phyloP scores from a whole-genome alignment of 371 early-diverging fungal genomes.

The Umbelopsis sp. region DNA sequence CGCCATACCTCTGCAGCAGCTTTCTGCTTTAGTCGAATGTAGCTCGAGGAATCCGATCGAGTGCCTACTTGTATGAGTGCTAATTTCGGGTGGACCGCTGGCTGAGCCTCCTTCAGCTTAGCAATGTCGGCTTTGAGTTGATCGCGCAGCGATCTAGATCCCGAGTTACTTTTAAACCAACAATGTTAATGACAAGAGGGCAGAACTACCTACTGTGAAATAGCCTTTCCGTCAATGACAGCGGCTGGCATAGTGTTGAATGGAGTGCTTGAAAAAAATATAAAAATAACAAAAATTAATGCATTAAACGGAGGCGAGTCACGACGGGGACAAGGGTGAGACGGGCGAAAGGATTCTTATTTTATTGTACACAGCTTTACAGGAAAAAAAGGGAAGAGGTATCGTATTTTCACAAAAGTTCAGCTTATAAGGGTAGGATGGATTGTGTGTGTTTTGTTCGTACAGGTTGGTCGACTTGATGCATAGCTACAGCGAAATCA shows the following conservation, averaged over 20 bases:
- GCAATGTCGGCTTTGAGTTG: constrained; percentile 66
- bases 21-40: constrained; percentile 88
- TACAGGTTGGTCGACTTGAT: constrained; percentile 51
- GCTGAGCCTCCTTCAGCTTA: constrained; percentile 57
- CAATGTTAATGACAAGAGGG: neutral
- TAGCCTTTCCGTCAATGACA: constrained; percentile 72
- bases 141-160: constrained; percentile 56
- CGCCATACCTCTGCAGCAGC: constrained; percentile 78
- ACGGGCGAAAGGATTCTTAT: too few species aligned
- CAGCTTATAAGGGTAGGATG: constrained; percentile 92
- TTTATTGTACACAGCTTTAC: neutral
- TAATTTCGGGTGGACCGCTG: constrained; percentile 76
- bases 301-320: neutral
- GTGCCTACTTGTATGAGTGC: constrained; percentile 89
- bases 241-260: constrained; percentile 41
- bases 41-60: constrained; percentile 88
- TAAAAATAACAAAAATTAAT: neutral
- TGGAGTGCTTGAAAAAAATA: neutral
- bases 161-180: neutral
- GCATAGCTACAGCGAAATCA: neutral
- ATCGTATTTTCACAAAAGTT: neutral
- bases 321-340: too few species aligned
- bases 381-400: neutral
- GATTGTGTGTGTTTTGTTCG: constrained; percentile 92
- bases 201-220: constrained; percentile 56